phyloP scores from a whole-genome alignment of 2,329 filamentous ascomycete genomes.

The Orbilia quercus region DNA sequence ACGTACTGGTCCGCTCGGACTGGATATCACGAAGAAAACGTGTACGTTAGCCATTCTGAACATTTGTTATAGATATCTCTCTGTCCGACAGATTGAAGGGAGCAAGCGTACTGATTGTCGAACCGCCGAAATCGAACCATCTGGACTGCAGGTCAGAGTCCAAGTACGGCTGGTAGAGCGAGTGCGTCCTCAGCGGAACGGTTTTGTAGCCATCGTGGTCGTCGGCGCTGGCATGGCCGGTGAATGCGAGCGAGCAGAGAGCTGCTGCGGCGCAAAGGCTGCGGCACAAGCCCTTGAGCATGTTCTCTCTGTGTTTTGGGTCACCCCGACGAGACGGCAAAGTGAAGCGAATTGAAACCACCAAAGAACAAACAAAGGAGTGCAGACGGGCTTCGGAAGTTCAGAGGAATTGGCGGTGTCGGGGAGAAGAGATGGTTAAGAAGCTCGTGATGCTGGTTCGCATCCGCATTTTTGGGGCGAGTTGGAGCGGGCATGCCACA shows the following conservation, averaged over 20 bases:
- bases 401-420: not conserved
- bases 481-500: conserved; percentile 25
- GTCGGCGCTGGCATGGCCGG: conserved; percentile 69
- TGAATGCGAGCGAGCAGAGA: conserved; percentile 43
- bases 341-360: not conserved
- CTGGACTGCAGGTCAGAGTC: conserved; percentile 98
- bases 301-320: conserved; percentile 11
- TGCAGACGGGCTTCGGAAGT: not conserved
- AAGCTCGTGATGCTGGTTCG: conserved; percentile 46
- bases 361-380: conserved; percentile 15
- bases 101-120: conserved; percentile 74
- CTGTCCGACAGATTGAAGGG: conserved; percentile 62
- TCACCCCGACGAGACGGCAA: not conserved
- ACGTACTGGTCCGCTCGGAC: conserved; percentile 70
- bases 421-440: conserved; percentile 16
- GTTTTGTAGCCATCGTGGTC: conserved; percentile 63
- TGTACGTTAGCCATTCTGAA: conserved; percentile 10
- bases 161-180: conserved; percentile 85
- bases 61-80: not conserved
- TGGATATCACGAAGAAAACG: conserved; percentile 6
- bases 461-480: not conserved
- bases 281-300: conserved; percentile 48
- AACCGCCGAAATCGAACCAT: conserved; percentile 99
- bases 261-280: conserved; percentile 49
- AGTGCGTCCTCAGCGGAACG: conserved; percentile 82